These are phyloP conservation scores for Purshia tridentata DNA, from an alignment of 306 rosid genomes.

Conservation along the genomic window DNA sequence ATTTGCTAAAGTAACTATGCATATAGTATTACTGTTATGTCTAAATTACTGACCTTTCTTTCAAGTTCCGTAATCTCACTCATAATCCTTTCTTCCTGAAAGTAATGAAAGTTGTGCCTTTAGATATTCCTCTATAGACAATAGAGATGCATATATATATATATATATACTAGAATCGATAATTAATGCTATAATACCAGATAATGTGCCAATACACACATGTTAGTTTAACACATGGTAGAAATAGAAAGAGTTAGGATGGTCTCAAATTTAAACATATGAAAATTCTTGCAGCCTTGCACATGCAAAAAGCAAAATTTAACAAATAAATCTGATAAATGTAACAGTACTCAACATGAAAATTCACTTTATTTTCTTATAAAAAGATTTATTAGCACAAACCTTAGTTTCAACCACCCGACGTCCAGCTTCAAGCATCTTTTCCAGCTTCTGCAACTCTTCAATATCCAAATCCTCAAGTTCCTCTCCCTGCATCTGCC, in stretches of 20 bases:
- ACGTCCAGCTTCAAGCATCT: slow-evolving; percentile 30
- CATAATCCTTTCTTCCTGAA: slow-evolving; percentile 34
- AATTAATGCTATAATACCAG: neutral
- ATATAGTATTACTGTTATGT: no score
- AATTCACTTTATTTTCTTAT: no score
- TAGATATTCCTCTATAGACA: neutral
- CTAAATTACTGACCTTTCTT: slow-evolving; percentile 24
- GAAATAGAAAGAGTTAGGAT: no score
- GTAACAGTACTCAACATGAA: no score
- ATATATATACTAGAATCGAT: neutral
- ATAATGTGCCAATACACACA: no score
- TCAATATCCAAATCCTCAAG: slow-evolving; percentile 32
- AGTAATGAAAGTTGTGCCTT: neutral
- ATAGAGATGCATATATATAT: neutral
- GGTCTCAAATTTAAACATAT: no score
- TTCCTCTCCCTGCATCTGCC: slow-evolving; percentile 1
- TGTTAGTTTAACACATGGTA: no score
- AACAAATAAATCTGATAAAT: neutral
- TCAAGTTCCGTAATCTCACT: slow-evolving; percentile 29
- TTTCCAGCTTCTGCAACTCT: slow-evolving; percentile 33
- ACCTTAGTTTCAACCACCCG: slow-evolving; percentile 40
- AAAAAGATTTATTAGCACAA: neutral
- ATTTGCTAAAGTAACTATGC: no score
- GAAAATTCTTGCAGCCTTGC: no score
- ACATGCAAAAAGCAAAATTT: neutral